These are phyloP conservation scores for Domatiomyces catenatus DNA, from an alignment of 2,329 filamentous ascomycete genomes.

Conservation along the genomic window DNA sequence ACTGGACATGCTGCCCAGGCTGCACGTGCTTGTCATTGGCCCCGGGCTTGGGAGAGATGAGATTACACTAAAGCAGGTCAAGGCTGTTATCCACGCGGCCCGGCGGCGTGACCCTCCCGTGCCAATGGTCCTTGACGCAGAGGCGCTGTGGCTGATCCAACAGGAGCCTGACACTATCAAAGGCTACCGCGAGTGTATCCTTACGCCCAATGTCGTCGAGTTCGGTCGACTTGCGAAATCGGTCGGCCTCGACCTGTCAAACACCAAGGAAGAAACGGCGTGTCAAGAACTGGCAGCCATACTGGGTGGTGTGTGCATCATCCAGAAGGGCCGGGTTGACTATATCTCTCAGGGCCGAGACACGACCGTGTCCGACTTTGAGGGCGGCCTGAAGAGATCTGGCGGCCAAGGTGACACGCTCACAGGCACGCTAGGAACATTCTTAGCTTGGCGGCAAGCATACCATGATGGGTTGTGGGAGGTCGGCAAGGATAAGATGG, in stretches of 20 bases:
- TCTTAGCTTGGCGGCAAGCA: conserved; percentile 74
- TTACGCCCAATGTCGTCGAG: conserved; percentile 92
- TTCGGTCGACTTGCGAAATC: conserved; percentile 68
- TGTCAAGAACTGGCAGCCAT: conserved; percentile 56
- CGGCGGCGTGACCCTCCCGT: conserved; percentile 45
- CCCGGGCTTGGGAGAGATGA: conserved; percentile 81
- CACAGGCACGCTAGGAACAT: conserved; percentile 74
- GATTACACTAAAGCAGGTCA: conserved; percentile 77
- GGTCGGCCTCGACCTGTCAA: conserved; percentile 44
- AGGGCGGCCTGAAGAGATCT: conserved; percentile 74
- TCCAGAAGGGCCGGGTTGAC: conserved; percentile 77
- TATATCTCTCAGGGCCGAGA: conserved; percentile 61
- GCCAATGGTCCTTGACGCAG: conserved; percentile 80
- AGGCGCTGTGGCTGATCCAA: conserved; percentile 67
- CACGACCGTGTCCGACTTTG: conserved; percentile 61
- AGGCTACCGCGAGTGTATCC: conserved; percentile 67
- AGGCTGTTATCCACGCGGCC: conserved; percentile 63
- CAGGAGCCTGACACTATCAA: conserved; percentile 59
- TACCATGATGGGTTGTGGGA: conserved; percentile 73
- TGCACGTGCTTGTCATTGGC: conserved; percentile 86
- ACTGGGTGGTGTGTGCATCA: conserved; percentile 73
- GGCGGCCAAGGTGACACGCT: conserved; percentile 93
- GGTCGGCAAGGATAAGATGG: conserved; percentile 40
- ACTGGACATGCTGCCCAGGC: conserved; percentile 63
- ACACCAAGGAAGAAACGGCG: conserved; percentile 30